Evolutionary conservation across 768 basidiomycete genomes (phyloP), one percentile per base, ranked within the genome.

Genomic region (Tulasnella sp.): DNA sequence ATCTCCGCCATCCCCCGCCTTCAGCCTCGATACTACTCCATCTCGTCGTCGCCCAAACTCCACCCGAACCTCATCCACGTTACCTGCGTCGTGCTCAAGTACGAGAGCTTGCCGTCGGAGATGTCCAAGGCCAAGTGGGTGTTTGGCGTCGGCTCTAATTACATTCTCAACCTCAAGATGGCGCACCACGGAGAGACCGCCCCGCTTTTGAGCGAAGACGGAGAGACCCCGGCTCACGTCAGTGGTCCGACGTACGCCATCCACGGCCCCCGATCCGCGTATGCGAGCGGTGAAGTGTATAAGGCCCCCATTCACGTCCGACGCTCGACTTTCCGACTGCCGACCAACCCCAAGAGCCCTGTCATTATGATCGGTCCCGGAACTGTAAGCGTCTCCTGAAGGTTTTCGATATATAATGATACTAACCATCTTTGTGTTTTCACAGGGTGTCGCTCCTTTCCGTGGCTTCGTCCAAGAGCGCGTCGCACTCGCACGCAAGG

Each of bases 281-380:
- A 98, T 83, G 88, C 59, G 35, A 81, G 83, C 82, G 47, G 89
- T 88, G 19, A 83, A 82, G 7, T 87, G 35, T 95, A 89, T 83
- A 92, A 92, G 80, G 88, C 91, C 0, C 97, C 97, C 9, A 85
- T 98, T 69, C 97, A 99, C 77, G 94, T 99, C 73, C 87, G 97
- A 70, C 87, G 97, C 64, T 96, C 94, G 17, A 98, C 96, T 2
- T 99, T 99, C 88, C 86, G 97, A 67, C 83, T 99, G 66, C 97
- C 97, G 9, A 98, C 97, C 19, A 95, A 94, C 79, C 97, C 97
- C 40, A 98, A 97, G 85, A 96, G 92, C 73, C 97, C 97, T 1
- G 90, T 99, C 67, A 93, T 99, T 81, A 98, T 99, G 97, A 88
- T 99, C 79, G 97, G 97, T 47, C 97, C 97, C 74, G 97, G 97